Percentiles rank a stretch among this genome's conserved stretches.
phyloP scores from a whole-genome alignment of 2,329 filamentous ascomycete genomes.

The Penicillium verrucosum region DNA sequence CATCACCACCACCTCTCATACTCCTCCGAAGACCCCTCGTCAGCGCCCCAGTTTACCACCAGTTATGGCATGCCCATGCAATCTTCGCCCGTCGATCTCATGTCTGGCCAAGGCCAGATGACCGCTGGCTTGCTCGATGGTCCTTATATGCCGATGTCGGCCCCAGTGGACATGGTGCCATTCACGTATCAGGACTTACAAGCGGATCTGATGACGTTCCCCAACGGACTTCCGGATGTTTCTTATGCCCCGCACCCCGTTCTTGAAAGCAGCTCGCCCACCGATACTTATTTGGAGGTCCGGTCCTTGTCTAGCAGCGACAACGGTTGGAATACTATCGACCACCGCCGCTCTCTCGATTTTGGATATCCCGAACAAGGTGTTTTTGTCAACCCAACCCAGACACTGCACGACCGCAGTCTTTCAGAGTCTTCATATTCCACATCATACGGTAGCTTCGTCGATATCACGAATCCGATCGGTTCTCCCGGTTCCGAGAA shows the following conservation, averaged over 20 bases:
- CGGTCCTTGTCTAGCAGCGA: conserved; percentile 82
- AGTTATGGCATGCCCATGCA: conserved; percentile 53
- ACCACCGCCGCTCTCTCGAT: conserved; percentile 70
- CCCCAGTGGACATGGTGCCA: conserved; percentile 64
- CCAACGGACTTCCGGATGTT: conserved; percentile 49
- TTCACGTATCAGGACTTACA: conserved; percentile 77
- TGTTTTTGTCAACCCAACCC: conserved; percentile 86
- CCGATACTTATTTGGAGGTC: conserved; percentile 79
- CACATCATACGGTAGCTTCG: conserved; percentile 72
- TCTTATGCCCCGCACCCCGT: conserved; percentile 42
- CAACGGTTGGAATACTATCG: conserved; percentile 81
- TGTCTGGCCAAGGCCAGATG: conserved; percentile 61
- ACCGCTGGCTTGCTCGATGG: conserved; percentile 62
- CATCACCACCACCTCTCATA: conserved; percentile 38
- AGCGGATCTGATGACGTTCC: conserved; percentile 60
- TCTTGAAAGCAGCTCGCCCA: conserved; percentile 62
- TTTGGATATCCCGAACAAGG: conserved; percentile 57
- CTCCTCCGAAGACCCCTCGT: conserved; percentile 52
- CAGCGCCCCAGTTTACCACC: conserved; percentile 51
- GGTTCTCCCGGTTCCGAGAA: conserved; percentile 81
- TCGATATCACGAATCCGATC: conserved; percentile 76
- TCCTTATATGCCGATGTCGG: conserved; percentile 54
- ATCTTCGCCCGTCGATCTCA: conserved; percentile 51
- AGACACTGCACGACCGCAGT: conserved; percentile 83
- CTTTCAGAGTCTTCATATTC: conserved; percentile 81